Evolutionary conservation across 352 stramenopile species (phyloP).

Genomic region (Pythium dissimile): DNA sequence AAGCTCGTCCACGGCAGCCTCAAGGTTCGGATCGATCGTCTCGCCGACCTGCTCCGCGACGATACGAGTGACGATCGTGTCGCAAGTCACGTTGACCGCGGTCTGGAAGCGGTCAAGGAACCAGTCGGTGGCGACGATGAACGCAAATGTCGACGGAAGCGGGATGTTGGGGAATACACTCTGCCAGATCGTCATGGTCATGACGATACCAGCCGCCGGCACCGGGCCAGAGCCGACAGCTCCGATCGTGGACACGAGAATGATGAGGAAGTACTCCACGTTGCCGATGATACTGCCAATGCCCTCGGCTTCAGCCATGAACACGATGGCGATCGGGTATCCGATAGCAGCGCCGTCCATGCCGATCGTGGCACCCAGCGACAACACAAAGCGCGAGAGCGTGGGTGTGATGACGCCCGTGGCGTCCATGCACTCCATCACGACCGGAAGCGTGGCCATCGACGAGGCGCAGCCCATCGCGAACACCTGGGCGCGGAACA

Average conservation of each 20-base stretch:
- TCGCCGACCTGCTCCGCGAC: slow-evolving; percentile 34
- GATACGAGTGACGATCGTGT: slow-evolving; percentile 48
- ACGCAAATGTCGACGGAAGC: slow-evolving; percentile 41
- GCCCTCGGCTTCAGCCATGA: slow-evolving; percentile 25
- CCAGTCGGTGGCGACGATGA: slow-evolving; percentile 58
- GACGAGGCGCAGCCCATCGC: slow-evolving; percentile 33
- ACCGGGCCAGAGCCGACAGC: slow-evolving; percentile 25
- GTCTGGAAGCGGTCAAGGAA: slow-evolving; percentile 49
- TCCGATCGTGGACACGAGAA: slow-evolving; percentile 25
- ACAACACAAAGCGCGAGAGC: slow-evolving; percentile 27
- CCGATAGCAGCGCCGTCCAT: slow-evolving; percentile 26
- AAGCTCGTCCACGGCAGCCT: not conserved
- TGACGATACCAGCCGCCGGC: slow-evolving; percentile 26
- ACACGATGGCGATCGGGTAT: slow-evolving; percentile 28
- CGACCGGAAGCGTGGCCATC: slow-evolving; percentile 34
- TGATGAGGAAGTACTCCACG: slow-evolving; percentile 28
- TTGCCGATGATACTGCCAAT: slow-evolving; percentile 15
- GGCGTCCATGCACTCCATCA: slow-evolving; percentile 29
- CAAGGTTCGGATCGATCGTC: slow-evolving; percentile 10
- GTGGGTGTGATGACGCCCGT: slow-evolving; percentile 17
- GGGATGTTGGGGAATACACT: slow-evolving; percentile 26
- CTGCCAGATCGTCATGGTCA: slow-evolving; percentile 33
- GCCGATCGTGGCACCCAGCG: slow-evolving; percentile 24
- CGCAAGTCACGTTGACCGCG: slow-evolving; percentile 45
- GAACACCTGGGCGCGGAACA: slow-evolving; percentile 30